Evolutionary conservation across 306 rosid species (phyloP).

Genomic region (Cyamopsis tetragonoloba): DNA sequence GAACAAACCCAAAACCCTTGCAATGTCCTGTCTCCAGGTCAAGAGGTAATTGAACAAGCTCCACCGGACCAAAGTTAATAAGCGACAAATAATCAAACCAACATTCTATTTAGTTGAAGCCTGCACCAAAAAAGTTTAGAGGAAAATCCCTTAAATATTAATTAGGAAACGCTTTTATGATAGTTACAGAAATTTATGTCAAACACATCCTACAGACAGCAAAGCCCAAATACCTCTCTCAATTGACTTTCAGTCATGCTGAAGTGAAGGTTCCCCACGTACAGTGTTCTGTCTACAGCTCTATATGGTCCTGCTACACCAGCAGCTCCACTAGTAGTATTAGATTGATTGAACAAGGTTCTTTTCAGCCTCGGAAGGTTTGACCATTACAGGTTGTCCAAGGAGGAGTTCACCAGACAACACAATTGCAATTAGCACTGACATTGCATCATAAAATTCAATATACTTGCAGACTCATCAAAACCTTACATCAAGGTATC

Average conservation of each 20-base stretch:
- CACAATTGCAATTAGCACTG: too few relatives aligned
- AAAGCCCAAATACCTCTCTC: conserved; percentile 54
- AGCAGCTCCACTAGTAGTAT: conserved; percentile 44
- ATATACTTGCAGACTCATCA: too few relatives aligned
- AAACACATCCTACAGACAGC: neutral
- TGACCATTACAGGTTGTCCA: too few relatives aligned
- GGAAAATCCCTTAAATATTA: neutral
- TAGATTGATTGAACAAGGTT: too few relatives aligned
- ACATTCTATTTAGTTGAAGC: neutral
- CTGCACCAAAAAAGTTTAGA: neutral
- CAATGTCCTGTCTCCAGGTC: too few relatives aligned
- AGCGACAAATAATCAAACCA: neutral
- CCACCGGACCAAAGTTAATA: conserved; percentile 55
- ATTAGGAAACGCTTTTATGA: neutral
- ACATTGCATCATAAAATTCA: too few relatives aligned
- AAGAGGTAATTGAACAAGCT: conserved; percentile 76
- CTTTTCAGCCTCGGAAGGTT: too few relatives aligned
- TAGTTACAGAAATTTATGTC: neutral
- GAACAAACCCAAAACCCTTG: conserved; percentile 89
- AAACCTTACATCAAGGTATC: conserved; percentile 75
- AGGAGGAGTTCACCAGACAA: too few relatives aligned
- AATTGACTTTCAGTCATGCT: conserved; percentile 81
- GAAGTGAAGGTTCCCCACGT: conserved; percentile 84
- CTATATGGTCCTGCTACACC: conserved; percentile 66
- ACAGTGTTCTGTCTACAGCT: conserved; percentile 74